Conservation (phyloP, 495 filamentous ascomycete species). For the Schizothecium vesticola region DNA sequence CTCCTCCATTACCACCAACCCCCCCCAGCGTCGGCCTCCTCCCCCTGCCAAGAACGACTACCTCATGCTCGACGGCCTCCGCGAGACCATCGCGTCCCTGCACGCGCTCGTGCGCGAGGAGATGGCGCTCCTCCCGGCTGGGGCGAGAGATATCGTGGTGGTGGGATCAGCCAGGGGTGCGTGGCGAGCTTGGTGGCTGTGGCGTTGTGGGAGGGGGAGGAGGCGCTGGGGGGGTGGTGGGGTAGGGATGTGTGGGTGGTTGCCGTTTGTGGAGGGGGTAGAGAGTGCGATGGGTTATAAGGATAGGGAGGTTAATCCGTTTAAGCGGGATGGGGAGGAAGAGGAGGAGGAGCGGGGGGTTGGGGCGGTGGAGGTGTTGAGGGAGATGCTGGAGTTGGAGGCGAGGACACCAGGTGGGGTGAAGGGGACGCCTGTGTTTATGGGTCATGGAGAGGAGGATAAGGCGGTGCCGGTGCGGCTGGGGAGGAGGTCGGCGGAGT, state of each 20-base stretch:
- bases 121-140: constrained; percentile 22
- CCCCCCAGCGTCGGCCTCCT: constrained; percentile 25
- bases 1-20: constrained; percentile 25
- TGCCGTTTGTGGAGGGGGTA: constrained; percentile 42
- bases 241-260: constrained; percentile 52
- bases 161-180: constrained; percentile 56
- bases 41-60: constrained; percentile 11
- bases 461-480: constrained; percentile 37
- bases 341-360: constrained; percentile 16
- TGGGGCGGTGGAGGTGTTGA: constrained; percentile 15
- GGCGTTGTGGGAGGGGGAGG: constrained; percentile 35
- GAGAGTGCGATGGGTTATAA: constrained; percentile 23
- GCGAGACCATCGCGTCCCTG: constrained; percentile 36
- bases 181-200: constrained; percentile 38
- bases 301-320: not conserved
- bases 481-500: constrained; percentile 32
- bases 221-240: constrained; percentile 34
- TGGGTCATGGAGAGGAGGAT: constrained; percentile 49
- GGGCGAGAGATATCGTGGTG: constrained; percentile 38
- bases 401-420: not conserved
- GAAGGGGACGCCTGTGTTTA: constrained; percentile 36
- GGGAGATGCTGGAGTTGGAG: constrained; percentile 22
- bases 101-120: constrained; percentile 38
- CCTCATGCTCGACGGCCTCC: constrained; percentile 40
- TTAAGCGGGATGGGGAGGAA: constrained; percentile 13